Conservation (phyloP, 2,329 filamentous ascomycete genomes). For the Albifimbria verrucaria region DNA sequence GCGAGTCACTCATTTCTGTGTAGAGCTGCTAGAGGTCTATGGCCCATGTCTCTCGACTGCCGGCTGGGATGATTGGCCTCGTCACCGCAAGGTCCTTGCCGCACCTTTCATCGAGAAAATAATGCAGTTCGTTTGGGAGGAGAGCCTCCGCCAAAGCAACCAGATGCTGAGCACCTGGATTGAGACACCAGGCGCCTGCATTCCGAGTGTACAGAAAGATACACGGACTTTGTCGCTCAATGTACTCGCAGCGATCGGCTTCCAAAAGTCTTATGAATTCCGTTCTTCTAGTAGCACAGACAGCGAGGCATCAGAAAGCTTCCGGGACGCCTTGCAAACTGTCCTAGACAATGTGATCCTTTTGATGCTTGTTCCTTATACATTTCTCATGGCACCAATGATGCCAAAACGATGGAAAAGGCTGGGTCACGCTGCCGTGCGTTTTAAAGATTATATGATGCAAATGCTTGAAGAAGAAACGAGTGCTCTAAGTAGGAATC, state of each 20-base stretch:
- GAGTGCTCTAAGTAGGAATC: neutral
- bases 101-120: neutral
- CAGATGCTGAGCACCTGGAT: neutral
- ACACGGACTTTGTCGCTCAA: neutral
- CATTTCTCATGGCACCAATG: neutral
- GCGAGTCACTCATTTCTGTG: neutral
- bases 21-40: constrained; percentile 3
- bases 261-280: neutral
- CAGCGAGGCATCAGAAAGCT: neutral
- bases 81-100: constrained; percentile 2
- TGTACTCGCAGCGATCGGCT: neutral
- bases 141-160: neutral
- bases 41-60: constrained; percentile 1
- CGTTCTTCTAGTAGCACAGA: neutral
- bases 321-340: neutral
- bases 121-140: neutral
- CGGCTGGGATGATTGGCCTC: constrained; percentile 4
- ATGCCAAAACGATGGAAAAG: neutral
- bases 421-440: neutral
- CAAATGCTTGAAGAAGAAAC: neutral
- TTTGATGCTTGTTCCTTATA: neutral
- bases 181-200: neutral
- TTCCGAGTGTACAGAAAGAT: neutral
- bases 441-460: neutral
- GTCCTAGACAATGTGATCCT: neutral